Evolutionary conservation across 2,329 filamentous ascomycete species (phyloP).

Genomic region (Lizonia empirigonia): DNA sequence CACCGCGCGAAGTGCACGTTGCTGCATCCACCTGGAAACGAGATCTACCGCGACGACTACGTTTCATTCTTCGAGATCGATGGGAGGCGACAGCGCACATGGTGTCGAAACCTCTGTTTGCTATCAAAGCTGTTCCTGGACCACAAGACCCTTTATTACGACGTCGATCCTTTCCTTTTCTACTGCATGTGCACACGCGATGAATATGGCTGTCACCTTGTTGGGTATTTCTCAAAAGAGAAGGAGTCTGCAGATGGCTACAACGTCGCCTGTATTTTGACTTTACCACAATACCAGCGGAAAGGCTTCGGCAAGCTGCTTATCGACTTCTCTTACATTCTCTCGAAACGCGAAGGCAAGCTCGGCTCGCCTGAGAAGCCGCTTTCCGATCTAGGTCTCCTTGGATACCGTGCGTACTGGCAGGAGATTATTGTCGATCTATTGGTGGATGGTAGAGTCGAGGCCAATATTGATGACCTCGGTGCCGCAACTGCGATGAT

Average conservation of each 20-base stretch:
- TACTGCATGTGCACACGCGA: constrained; percentile 95
- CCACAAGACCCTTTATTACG: constrained; percentile 98
- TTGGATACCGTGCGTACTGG: constrained; percentile 98
- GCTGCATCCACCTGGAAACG: constrained; percentile 92
- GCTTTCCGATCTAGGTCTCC: constrained; percentile 86
- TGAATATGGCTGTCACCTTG: constrained; percentile 88
- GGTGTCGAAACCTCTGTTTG: constrained; percentile 94
- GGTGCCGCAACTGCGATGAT: constrained; percentile 87
- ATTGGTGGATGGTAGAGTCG: constrained; percentile 70
- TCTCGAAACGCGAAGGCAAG: constrained; percentile 93
- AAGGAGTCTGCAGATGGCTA: constrained; percentile 97
- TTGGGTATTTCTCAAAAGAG: constrained; percentile 99
- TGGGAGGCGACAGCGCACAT: constrained; percentile 88
- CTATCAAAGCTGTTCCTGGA: constrained; percentile 96
- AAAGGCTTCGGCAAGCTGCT: constrained; percentile 91
- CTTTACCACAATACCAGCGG: constrained; percentile 92
- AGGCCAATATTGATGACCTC: constrained; percentile 84
- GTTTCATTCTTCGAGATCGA: constrained; percentile 98
- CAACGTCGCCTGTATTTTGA: constrained; percentile 97
- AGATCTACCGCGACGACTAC: constrained; percentile 94
- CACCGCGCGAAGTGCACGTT: constrained; percentile 90
- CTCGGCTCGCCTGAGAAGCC: constrained; percentile 97
- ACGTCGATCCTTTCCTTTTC: constrained; percentile 98
- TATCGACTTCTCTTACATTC: constrained; percentile 97
- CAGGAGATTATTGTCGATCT: constrained; percentile 91